Evolutionary conservation across 306 rosid genomes (phyloP).

Genomic region (Astragalus membranaceus): DNA sequence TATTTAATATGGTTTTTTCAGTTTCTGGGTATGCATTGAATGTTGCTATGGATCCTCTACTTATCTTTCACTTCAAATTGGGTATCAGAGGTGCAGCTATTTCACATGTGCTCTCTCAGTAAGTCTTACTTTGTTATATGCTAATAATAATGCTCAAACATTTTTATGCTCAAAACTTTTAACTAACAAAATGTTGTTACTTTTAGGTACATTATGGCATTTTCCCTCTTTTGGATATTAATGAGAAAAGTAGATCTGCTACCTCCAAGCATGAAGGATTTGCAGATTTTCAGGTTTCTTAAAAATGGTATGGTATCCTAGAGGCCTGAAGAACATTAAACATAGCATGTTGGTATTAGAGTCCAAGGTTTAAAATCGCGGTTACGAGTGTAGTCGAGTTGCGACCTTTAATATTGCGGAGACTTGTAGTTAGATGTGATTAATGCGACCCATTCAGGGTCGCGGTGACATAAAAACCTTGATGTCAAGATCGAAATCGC

Average conservation of each 20-base stretch:
- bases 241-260: slow-evolving; percentile 57
- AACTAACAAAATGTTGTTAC: slow-evolving; percentile 4
- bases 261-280: slow-evolving; percentile 70
- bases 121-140: slow-evolving; percentile 27
- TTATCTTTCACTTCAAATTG: slow-evolving; percentile 60
- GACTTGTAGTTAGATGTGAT: no score
- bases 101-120: slow-evolving; percentile 93
- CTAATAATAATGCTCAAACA: neutral
- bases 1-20: slow-evolving; percentile 13
- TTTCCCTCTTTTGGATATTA: slow-evolving; percentile 47
- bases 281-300: slow-evolving; percentile 75
- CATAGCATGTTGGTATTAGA: neutral
- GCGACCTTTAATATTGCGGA: no score
- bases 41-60: slow-evolving; percentile 68
- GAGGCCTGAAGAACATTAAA: neutral
- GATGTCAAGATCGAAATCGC: no score
- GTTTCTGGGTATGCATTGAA: slow-evolving; percentile 68
- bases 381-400: no score
- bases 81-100: slow-evolving; percentile 95
- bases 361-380: neutral
- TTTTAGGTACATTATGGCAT: slow-evolving; percentile 75
- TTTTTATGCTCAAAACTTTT: neutral
- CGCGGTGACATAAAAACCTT: no score
- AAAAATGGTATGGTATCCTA: slow-evolving; percentile 52
- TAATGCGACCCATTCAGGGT: no score